Evolutionary conservation across 306 rosid genomes (phyloP).

Genomic region (Carpinus viminea): DNA sequence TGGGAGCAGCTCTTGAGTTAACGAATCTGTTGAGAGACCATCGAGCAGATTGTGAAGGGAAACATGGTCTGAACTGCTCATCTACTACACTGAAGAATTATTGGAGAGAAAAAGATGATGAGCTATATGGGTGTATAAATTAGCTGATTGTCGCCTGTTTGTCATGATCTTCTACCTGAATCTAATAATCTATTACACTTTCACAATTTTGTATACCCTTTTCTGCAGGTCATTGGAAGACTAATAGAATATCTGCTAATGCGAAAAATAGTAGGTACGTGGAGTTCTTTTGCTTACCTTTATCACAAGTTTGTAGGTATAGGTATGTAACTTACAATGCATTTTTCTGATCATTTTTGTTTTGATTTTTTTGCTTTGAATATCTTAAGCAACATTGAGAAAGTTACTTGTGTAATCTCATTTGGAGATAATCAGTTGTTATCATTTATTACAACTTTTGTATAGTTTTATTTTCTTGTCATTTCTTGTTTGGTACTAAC

Average conservation of each 20-base stretch:
- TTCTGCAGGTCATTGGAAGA: slow-evolving; percentile 43
- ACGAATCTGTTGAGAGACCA: not conserved
- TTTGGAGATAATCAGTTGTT: slow-evolving; percentile 11
- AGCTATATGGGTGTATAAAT: slow-evolving; percentile 6
- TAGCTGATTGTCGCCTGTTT: slow-evolving; percentile 20
- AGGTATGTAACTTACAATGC: slow-evolving; percentile 7
- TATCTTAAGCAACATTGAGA: slow-evolving; percentile 13
- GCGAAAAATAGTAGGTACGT: slow-evolving; percentile 26
- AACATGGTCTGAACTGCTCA: slow-evolving; percentile 1
- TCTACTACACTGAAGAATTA: slow-evolving; percentile 6
- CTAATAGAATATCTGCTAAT: slow-evolving; percentile 35
- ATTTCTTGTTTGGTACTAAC: slow-evolving; percentile 6
- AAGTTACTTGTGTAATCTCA: slow-evolving; percentile 8
- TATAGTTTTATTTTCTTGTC: not conserved
- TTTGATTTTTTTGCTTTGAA: not conserved
- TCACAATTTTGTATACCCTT: slow-evolving; percentile 35
- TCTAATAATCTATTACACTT: slow-evolving; percentile 11
- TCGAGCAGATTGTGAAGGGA: slow-evolving; percentile 5
- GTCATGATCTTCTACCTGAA: slow-evolving; percentile 25
- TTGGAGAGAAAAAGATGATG: slow-evolving; percentile 15
- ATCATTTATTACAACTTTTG: not conserved
- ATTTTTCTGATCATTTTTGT: not conserved
- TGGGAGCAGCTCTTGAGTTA: slow-evolving; percentile 1
- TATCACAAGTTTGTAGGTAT: slow-evolving; percentile 10
- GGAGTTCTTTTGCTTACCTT: slow-evolving; percentile 4